Base-by-base conservation (phyloP, 148 eudicot species). In the Rhododendron williamsianum region DNA sequence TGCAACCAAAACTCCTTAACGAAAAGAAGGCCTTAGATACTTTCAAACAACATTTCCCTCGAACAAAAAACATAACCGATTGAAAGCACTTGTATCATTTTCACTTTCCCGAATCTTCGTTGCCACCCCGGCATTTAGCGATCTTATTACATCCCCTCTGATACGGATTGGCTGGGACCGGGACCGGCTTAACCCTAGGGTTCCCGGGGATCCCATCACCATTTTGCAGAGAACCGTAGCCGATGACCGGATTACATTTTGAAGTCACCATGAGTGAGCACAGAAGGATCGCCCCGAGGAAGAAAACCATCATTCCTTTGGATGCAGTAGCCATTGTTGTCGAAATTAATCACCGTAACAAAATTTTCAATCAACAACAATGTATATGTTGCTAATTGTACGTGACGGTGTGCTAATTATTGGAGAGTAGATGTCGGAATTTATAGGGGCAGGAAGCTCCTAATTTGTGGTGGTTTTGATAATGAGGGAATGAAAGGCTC, bases 231-330 rank as follows among this genome's bases (percentile, higher is more conserved):
- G 48, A 9, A 0, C 21, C 27, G 9, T 81, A 81, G 45, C 7
- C 2, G 51, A 76, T 7, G 45, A 0, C 43, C 3, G 4, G 4
- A 13, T 0, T 27, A 51, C 33, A 4, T 56, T 36, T 12, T 8
- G 46, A 9, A 21, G 15, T 58, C 71, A 38, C 48, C 72, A 81
- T 41, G 30, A n/a, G 33, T 10, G 83, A 54, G 71, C 67, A 51
- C 69, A 81, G 45, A 54, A 81, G 83, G 30, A 81, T 6, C 21
- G 48, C 45, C 2, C 83, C 83, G 30, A 81, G 72, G 83, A 43
- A 81, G 16, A 81, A 54, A 15, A 19, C 83, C 36, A 58, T n/a
- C 15, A 36, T 54, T 52, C 49, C 83, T 54, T 81, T 81, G 69
- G 72, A 27, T 33, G 67, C 9, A 23, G 71, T 4, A 38, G 83